Evolutionary conservation across 495 filamentous ascomycete genomes (phyloP).

Genomic region (Aspergillus taichungensis): DNA sequence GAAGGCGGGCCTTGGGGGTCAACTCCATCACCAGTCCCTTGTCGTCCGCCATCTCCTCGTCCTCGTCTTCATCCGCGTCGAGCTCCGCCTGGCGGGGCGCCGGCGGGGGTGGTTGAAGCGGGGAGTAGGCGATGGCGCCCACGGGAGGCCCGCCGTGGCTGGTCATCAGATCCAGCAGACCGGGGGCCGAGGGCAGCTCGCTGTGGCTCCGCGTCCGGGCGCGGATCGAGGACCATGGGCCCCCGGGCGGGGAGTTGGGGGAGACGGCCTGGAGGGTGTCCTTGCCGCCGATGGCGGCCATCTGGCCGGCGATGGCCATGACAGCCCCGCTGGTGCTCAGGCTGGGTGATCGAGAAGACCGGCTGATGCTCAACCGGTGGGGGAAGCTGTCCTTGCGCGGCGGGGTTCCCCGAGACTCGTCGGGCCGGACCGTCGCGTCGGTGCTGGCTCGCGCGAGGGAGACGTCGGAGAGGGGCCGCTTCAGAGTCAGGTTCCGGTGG

Average conservation of each 20-base stretch:
- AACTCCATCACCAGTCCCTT: constrained; percentile 43
- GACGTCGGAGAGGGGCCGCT: constrained; percentile 27
- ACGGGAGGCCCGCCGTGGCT: constrained; percentile 42
- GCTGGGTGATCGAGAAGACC: constrained; percentile 49
- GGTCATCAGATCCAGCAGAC: constrained; percentile 38
- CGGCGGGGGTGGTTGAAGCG: constrained; percentile 11
- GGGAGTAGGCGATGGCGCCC: constrained; percentile 31
- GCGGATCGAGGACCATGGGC: constrained; percentile 44
- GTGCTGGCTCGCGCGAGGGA: constrained; percentile 21
- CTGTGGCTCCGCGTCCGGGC: constrained; percentile 65
- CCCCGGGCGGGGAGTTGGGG: constrained; percentile 42
- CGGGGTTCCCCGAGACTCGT: constrained; percentile 13
- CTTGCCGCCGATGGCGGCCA: constrained; percentile 55
- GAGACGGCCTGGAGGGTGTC: constrained; percentile 41
- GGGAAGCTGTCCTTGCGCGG: constrained; percentile 43
- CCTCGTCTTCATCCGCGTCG: constrained; percentile 33
- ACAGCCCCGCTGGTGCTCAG: constrained; percentile 52
- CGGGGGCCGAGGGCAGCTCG: constrained; percentile 48
- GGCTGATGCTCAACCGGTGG: constrained; percentile 47
- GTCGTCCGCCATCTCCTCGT: constrained; percentile 32
- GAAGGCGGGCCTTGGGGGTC: constrained; percentile 34
- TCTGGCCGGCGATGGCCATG: constrained; percentile 51
- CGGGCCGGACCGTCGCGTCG: constrained; percentile 27
- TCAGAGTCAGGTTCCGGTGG: constrained; percentile 9
- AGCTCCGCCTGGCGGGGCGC: neutral